Evolutionary conservation across 108 stramenopile species (phyloP), one percentile per base, ranked within the genome.

Genomic region (Cyclotella atomus): DNA sequence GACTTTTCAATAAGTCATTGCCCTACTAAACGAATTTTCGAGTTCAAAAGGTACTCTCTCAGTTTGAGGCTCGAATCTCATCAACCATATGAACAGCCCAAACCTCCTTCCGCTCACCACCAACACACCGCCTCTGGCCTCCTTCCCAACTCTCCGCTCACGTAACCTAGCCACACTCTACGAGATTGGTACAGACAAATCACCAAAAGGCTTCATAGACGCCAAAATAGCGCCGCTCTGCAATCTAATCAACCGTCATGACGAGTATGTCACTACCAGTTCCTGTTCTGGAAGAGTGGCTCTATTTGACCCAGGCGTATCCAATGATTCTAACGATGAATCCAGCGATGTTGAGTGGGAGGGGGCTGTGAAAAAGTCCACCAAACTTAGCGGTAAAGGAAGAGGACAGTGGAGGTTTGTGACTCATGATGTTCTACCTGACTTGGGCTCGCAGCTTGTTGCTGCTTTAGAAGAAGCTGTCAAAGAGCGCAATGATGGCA

Each of bases 271-370:
- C 17, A 93, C 95, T 19, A 50, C 90, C 24, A 89, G 88, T 25
- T 93, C 91, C 5, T 96, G 95, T 79, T 91, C 90, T 0, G 92
- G 95, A 47, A 73, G 95, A 55, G 86, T 96, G 25, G 82, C 91
- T 3, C 45, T 96, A 9, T 96, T 96, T 78, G 88, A 92, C 84
- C 92, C 89, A 27, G 79, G 67, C 0, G 60, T 16, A 12, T 8
- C 15, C 17, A 29, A 71, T 30, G 68, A 71, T 23, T 17, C 27
- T 9, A 16, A 52, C 45, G 38, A 62, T 5, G 47, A 21, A 10
- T 38, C 21, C 23, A 62, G 25, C 54, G 50, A 47, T 38, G 63
- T 21, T 29, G 60, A 46, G 27, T 52, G 65, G 23, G 29, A 52
- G 12, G 59, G 24, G 1, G 71, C 64, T 29, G 56, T n/a, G 14